These are phyloP conservation scores for Cordyceps cicadae DNA, from an alignment of 2,329 filamentous ascomycete genomes.

Conservation along the genomic window DNA sequence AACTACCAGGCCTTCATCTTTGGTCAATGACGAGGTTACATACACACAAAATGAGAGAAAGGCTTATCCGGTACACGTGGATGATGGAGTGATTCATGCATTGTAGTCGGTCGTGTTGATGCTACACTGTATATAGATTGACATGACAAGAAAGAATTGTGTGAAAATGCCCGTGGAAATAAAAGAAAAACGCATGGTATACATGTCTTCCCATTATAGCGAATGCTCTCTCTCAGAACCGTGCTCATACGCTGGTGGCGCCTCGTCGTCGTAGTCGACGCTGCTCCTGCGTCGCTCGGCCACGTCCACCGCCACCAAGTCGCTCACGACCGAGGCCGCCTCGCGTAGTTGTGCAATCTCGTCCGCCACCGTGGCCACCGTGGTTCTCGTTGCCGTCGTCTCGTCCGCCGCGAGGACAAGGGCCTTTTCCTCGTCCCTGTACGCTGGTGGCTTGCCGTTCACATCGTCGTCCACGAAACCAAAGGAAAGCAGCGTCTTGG, in stretches of 20 bases:
- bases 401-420: neutral
- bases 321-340: slow-evolving; percentile 29
- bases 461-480: neutral
- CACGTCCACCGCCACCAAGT: slow-evolving; percentile 31
- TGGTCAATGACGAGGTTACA: slow-evolving; percentile 34
- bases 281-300: slow-evolving; percentile 1
- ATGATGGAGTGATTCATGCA: neutral
- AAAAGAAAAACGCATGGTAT: neutral
- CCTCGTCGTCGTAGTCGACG: slow-evolving; percentile 13
- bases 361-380: slow-evolving; percentile 31
- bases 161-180: neutral
- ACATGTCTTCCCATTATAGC: neutral
- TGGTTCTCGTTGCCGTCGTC: slow-evolving; percentile 1
- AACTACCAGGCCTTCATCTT: slow-evolving; percentile 78
- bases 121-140: neutral
- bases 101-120: neutral
- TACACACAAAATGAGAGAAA: neutral
- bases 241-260: slow-evolving; percentile 17
- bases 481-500: slow-evolving; percentile 7
- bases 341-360: slow-evolving; percentile 32
- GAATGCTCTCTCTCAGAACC: slow-evolving; percentile 9
- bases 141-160: neutral
- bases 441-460: neutral
- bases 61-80: neutral
- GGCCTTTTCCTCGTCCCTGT: neutral